Base-by-base conservation (phyloP, 495 filamentous ascomycete species). In the Xylaria acuta region DNA sequence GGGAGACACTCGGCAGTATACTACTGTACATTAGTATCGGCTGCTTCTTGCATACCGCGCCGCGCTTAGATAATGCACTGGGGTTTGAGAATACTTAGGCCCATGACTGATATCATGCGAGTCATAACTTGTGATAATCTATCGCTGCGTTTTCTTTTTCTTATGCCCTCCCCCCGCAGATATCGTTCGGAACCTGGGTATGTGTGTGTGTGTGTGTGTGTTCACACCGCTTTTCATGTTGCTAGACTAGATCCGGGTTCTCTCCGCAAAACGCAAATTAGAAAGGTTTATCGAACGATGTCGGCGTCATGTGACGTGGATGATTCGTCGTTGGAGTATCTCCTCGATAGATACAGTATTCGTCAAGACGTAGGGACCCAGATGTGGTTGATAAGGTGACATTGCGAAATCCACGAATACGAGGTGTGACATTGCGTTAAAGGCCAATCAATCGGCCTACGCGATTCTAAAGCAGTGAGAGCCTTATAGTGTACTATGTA, bases 371-470 rank as follows among this genome's bases (percentile, higher is more conserved):
- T 30, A 56, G 14, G 53, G 12, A 18, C 16, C 18, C 34, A 3
- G 5, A 38, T 60, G 34, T 60, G 34, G 34, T 60, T n/a, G 8
- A 60, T n/a, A n/a, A n/a, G n/a, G n/a, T 22, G 20, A 7, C 32
- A 22, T 38, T 60, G 58, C 18, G 34, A 60, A n/a, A 60, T 11
- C 20, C 34, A 11, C 22, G 58, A 60, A 60, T 60, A 60, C 58
- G 58, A 60, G 58, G 58, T 60, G 58, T 7, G 11, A 38, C 58
- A 60, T 38, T 20, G 20, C 34, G 34, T 5, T 38, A 22, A 38
- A 36, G 58, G 54, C n/a, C n/a, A n/a, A n/a, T 34, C 58, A 60
- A 60, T 60, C 32, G 34, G 32, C 58, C 38, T 56, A 56, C 53
- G 27, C 27, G 6, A 51, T 43, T 14, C n/a, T 51, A 5, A 3